Base-by-base conservation (phyloP, 768 basidiomycete genomes). In the Tylopilus subfusipes region DNA sequence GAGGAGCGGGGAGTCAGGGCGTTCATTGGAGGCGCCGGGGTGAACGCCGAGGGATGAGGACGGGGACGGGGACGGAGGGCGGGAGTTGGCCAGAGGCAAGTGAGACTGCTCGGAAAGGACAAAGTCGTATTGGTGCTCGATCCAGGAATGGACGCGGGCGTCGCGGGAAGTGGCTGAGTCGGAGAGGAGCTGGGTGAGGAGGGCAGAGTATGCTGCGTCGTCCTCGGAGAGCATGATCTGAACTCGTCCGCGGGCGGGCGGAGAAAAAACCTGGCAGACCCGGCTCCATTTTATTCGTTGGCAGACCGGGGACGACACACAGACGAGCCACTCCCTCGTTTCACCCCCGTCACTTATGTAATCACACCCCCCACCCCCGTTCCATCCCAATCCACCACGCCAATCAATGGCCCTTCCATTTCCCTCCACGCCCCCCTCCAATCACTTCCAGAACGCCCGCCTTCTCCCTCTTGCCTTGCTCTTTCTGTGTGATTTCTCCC, bases 111-210 rank as follows among this genome's bases (percentile, higher is more conserved):
- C 69, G 2, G 69, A 62, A 29, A 70, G 55, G 18, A 63, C 69
- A 64, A 70, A 70, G 60, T 70, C 70, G 47, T 70, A 70, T n/a
- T 70, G 69, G 27, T 72, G 70, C 40, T 70, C 69, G 22, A 70
- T 70, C 69, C 69, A 70, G 1, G 69, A 72, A 38, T 70, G 70
- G 0, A 70, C 65, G 8, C 69, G 64, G 0, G 68, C 66, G 6
- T 70, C 61, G 59, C 69, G 70, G 0, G 63, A 36, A 0, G 48
- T 7, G 6, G 69, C 48, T 0, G 63, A 55, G 51, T 62, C 69
- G 0, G 63, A 60, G 48, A 70, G 58, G 1, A 70, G 60, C 16
- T 70, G 70, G 0, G 63, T 48, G 43, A 70, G 68, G 7, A 70
- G 58, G 0, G 54, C 60, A 11, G 68, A 65, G 44, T 72, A 72